Conservation (phyloP, 768 basidiomycete genomes). For the Butyriboletus loyo region DNA sequence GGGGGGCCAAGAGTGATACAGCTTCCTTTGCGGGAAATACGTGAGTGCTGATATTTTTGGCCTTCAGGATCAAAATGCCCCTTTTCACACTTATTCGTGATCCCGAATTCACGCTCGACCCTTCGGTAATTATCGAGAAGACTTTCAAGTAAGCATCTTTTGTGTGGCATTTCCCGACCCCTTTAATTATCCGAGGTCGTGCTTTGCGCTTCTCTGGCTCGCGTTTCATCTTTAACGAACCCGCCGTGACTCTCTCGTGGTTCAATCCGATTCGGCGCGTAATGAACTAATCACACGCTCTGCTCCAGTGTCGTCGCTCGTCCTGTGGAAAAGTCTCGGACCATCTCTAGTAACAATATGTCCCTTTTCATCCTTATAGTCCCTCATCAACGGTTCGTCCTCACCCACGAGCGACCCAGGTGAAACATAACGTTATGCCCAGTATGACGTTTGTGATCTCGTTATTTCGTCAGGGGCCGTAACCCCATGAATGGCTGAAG, state of each 20-base stretch:
- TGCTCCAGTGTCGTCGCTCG: slow-evolving; percentile 47
- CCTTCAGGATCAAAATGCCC: slow-evolving; percentile 58
- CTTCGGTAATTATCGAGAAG: slow-evolving; percentile 57
- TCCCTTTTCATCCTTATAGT: slow-evolving; percentile 48
- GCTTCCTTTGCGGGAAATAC: not conserved
- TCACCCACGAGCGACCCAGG: slow-evolving; percentile 5
- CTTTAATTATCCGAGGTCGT: slow-evolving; percentile 23
- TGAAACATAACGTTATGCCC: slow-evolving; percentile 18
- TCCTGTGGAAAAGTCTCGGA: slow-evolving; percentile 54
- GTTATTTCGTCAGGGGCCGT: slow-evolving; percentile 19
- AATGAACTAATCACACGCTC: slow-evolving; percentile 17
- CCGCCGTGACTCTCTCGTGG: slow-evolving; percentile 2
- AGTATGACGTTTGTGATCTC: slow-evolving; percentile 10
- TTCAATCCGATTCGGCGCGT: slow-evolving; percentile 4
- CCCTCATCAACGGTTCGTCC: slow-evolving; percentile 8
- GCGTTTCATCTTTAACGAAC: slow-evolving; percentile 19
- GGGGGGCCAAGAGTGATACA: not conserved
- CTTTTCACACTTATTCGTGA: slow-evolving; percentile 56
- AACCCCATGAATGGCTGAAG: slow-evolving; percentile 6
- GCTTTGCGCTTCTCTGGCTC: slow-evolving; percentile 11
- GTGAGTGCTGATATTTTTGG: slow-evolving; percentile 19
- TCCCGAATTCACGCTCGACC: slow-evolving; percentile 51
- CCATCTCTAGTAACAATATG: slow-evolving; percentile 57
- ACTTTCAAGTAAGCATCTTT: slow-evolving; percentile 51
- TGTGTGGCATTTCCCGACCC: slow-evolving; percentile 16